Evolutionary conservation across 179 eudicot species (phyloP).

Genomic region (Silene coronaria): DNA sequence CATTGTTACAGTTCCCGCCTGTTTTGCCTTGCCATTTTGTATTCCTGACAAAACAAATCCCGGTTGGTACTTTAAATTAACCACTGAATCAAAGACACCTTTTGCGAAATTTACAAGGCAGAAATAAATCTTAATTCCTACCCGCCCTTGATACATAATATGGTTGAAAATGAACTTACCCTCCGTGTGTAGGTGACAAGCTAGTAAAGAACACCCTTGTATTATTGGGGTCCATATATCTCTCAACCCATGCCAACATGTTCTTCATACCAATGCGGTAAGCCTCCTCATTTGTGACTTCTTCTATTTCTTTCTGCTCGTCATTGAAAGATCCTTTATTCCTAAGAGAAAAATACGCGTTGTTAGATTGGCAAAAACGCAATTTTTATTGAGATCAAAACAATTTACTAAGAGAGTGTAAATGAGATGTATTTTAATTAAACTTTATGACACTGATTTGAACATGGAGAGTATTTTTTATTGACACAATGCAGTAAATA

Average conservation of each 20-base stretch:
- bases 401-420: too few species aligned
- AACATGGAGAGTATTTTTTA: too few species aligned
- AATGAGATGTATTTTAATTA: too few species aligned
- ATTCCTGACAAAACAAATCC: conserved; percentile 53
- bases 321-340: conserved; percentile 84
- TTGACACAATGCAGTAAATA: too few species aligned
- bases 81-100: too few species aligned
- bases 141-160: too few species aligned
- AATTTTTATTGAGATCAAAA: too few species aligned
- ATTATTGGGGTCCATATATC: conserved; percentile 61
- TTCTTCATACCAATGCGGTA: conserved; percentile 72
- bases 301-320: conserved; percentile 43
- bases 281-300: conserved; percentile 66
- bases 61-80: too few species aligned
- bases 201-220: conserved; percentile 76
- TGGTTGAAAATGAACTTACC: conserved; percentile 35
- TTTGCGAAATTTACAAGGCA: too few species aligned
- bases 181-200: conserved; percentile 81
- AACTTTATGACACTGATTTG: too few species aligned
- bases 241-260: conserved; percentile 71
- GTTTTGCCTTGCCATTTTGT: conserved; percentile 60
- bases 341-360: conserved; percentile 27
- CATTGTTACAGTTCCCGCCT: conserved; percentile 61
- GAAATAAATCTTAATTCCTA: too few species aligned
- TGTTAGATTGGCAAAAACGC: conserved; percentile 34